Evolutionary conservation across 78 protist genomes (phyloP).

Genomic region (Dictyostelium firmibasis): DNA sequence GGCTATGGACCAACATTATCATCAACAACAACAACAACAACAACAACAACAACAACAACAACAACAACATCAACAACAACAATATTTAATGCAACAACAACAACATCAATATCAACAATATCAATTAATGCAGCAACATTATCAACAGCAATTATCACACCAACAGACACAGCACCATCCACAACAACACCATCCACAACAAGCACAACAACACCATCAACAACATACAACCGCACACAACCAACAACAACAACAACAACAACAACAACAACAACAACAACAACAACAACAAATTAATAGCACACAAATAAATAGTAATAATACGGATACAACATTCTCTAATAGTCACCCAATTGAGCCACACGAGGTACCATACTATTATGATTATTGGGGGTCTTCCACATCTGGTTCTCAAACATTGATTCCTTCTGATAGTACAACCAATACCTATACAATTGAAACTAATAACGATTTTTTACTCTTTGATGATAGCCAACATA

Average conservation of each 20-base stretch:
- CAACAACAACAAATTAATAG: not conserved
- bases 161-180: not conserved
- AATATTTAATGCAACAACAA: not conserved
- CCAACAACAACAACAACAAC: not conserved
- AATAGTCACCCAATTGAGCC: not conserved
- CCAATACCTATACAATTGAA: not conserved
- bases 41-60: not conserved
- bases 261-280: slow-evolving; percentile 12
- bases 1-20: not conserved
- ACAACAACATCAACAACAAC: not conserved
- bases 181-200: not conserved
- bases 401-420: not conserved
- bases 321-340: not conserved
- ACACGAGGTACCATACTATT: slow-evolving; percentile 58
- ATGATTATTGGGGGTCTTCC: slow-evolving; percentile 34
- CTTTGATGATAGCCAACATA: slow-evolving; percentile 8
- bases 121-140: not conserved
- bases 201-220: not conserved
- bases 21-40: not conserved
- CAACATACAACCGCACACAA: not conserved
- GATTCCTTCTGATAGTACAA: slow-evolving; percentile 2
- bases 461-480: slow-evolving; percentile 35
- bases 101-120: slow-evolving; percentile 14
- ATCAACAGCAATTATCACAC: slow-evolving; percentile 1
- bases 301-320: not conserved